phyloP scores from a whole-genome alignment of 192 early-diverging fungal genomes.

The Diversispora eburnea region DNA sequence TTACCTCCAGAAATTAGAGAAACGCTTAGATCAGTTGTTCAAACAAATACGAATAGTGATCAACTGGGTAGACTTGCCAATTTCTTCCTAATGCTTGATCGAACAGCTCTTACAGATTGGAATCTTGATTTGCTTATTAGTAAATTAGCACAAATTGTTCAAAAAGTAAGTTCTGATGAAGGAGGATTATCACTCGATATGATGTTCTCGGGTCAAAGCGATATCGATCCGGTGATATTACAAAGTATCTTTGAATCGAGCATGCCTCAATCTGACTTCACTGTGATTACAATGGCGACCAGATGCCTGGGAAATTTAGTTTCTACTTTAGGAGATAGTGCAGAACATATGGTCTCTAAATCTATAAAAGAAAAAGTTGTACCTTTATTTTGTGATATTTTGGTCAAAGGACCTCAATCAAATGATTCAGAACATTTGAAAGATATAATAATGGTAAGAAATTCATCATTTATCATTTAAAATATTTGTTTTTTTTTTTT shows the following conservation, averaged over 20 bases:
- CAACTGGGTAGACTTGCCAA: conserved; percentile 1
- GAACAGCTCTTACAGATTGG: neutral
- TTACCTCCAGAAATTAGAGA: neutral
- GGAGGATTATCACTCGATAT: neutral
- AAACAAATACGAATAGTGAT: neutral
- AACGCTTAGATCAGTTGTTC: neutral
- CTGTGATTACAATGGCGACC: conserved; percentile 10
- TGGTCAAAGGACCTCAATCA: neutral
- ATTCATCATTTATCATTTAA: neutral
- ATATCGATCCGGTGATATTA: neutral
- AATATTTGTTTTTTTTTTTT: neutral
- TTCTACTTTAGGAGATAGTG: neutral
- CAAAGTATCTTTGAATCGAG: neutral
- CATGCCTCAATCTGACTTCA: neutral
- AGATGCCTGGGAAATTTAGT: conserved; percentile 9
- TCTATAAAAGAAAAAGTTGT: neutral
- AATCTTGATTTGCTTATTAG: conserved; percentile 1
- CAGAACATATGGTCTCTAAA: neutral
- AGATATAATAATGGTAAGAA: conserved; percentile 5
- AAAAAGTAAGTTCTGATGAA: neutral
- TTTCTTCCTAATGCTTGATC: conserved; percentile 1
- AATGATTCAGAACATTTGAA: conserved; percentile 18
- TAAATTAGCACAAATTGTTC: neutral
- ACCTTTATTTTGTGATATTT: conserved; percentile 4
- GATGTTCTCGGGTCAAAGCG: neutral